Conservation (phyloP, 2,329 filamentous ascomycete species). For the Onygenales sp. region DNA sequence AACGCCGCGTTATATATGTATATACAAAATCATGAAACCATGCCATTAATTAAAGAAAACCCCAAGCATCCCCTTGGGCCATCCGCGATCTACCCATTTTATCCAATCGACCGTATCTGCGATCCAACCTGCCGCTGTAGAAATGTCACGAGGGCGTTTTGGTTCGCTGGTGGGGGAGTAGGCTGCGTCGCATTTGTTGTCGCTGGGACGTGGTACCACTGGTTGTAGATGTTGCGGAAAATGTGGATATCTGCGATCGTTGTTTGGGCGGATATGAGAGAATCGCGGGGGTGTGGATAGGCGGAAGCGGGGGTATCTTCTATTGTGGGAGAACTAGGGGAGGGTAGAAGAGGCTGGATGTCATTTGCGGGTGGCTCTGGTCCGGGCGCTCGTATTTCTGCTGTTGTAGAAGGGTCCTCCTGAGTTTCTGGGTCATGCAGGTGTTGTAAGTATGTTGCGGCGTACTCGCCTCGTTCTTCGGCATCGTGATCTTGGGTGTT, state of each 20-base stretch:
- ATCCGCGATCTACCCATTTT: too few species aligned
- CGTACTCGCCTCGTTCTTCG: constrained; percentile 47
- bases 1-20: background rate
- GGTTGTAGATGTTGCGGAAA: constrained; percentile 25
- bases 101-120: constrained; percentile 14
- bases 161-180: constrained; percentile 17
- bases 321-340: too few species aligned
- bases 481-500: constrained; percentile 46
- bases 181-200: constrained; percentile 13
- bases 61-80: too few species aligned
- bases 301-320: too few species aligned
- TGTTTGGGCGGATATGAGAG: constrained; percentile 27
- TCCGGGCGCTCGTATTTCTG: constrained; percentile 33
- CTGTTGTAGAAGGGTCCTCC: constrained; percentile 14
- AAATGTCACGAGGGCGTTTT: constrained; percentile 27
- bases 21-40: background rate
- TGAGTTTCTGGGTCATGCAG: too few species aligned
- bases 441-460: too few species aligned
- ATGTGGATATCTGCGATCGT: constrained; percentile 30
- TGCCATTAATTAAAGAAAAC: background rate
- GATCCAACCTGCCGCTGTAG: constrained; percentile 29
- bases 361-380: constrained; percentile 4
- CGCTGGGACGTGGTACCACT: constrained; percentile 26
- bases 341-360: constrained; percentile 1
- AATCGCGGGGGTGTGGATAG: constrained; percentile 26